Evolutionary conservation across 495 filamentous ascomycete genomes (phyloP), one percentile per base, ranked within the genome.

Genomic region (Lineolata rhizophorae): DNA sequence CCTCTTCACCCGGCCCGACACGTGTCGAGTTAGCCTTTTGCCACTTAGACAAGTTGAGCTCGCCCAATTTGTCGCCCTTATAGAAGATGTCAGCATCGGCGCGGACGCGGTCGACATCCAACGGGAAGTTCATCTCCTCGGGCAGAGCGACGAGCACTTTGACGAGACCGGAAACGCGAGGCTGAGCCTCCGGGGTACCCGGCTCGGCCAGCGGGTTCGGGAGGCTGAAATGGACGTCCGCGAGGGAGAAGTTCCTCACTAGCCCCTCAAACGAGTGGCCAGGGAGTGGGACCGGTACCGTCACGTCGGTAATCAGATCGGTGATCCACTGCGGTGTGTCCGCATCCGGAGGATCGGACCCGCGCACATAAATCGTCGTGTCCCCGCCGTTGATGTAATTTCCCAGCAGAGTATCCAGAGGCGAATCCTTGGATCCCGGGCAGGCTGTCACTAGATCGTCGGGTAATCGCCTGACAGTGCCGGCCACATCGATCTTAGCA

Each of bases 181-280:
- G 82, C 35, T 74, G 64, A 0, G 76, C 58, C 17, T 74, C 66
- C 2, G 79, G 76, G n/a, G 73, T 64, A 32, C 63, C 68, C 1
- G 81, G 78, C 1, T 76, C 65, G 11, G 79, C 79, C 30, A 71
- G 64, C 10, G 73, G 74, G 42, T 78, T 61, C 1, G 87, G 87
- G 27, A 97, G 54, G 18, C 60, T 66, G 49, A 97, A 87, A 42
- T 82, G 67, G 5, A 85, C 79, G 48, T 92, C 65, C 1, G 69
- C 64, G 42, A 93, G 57, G 20, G 76, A 74, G 49, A 97, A 91
- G 34, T 81, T 83, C 35, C 70, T 72, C 47, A 97, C 72, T 13
- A 91, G 46, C 39, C 77, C 68, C 31, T 78, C 81, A 41, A 94
- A 65, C 2, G 67, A 66, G 34, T 72, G 66, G 12, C 81, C 83